Percentiles rank a stretch among this genome's conserved stretches.
phyloP scores from a whole-genome alignment of 2,329 filamentous ascomycete genomes.

The Penicillium decumbens region DNA sequence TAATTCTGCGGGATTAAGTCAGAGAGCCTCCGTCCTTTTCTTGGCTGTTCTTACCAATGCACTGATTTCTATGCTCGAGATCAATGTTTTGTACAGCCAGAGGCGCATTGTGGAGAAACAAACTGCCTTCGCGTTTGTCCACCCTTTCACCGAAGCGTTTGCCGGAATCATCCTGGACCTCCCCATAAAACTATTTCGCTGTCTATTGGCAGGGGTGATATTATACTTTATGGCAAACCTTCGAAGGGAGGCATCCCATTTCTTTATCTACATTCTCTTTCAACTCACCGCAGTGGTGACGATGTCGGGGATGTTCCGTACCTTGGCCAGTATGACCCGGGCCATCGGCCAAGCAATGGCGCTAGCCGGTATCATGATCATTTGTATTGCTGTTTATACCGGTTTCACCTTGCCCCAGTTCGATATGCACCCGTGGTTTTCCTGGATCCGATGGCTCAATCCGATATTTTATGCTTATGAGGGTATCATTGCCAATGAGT shows the following conservation, averaged over 20 bases:
- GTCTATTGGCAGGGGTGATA: slow-evolving; percentile 57
- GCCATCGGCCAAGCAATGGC: slow-evolving; percentile 61
- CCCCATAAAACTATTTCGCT: slow-evolving; percentile 65
- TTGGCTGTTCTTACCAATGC: slow-evolving; percentile 43
- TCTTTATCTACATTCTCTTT: slow-evolving; percentile 63
- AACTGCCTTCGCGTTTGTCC: slow-evolving; percentile 78
- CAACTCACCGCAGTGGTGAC: slow-evolving; percentile 52
- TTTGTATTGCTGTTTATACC: slow-evolving; percentile 61
- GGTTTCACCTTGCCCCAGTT: slow-evolving; percentile 59
- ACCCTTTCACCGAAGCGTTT: slow-evolving; percentile 80
- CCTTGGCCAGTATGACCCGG: slow-evolving; percentile 55
- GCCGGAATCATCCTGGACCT: slow-evolving; percentile 82
- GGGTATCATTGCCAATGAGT: slow-evolving; percentile 54
- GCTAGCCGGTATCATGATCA: slow-evolving; percentile 50
- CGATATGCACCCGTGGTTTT: slow-evolving; percentile 54
- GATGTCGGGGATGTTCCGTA: slow-evolving; percentile 57
- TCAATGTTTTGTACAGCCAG: slow-evolving; percentile 82
- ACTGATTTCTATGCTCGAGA: slow-evolving; percentile 64
- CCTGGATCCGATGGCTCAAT: slow-evolving; percentile 64
- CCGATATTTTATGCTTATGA: slow-evolving; percentile 64
- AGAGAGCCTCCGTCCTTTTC: neutral
- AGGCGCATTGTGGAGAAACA: slow-evolving; percentile 93
- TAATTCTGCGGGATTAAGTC: too few species aligned
- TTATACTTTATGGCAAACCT: slow-evolving; percentile 80
- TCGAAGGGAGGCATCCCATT: slow-evolving; percentile 37